Conservation (phyloP, 2,329 filamentous ascomycete genomes). For the Xylariales sp. region DNA sequence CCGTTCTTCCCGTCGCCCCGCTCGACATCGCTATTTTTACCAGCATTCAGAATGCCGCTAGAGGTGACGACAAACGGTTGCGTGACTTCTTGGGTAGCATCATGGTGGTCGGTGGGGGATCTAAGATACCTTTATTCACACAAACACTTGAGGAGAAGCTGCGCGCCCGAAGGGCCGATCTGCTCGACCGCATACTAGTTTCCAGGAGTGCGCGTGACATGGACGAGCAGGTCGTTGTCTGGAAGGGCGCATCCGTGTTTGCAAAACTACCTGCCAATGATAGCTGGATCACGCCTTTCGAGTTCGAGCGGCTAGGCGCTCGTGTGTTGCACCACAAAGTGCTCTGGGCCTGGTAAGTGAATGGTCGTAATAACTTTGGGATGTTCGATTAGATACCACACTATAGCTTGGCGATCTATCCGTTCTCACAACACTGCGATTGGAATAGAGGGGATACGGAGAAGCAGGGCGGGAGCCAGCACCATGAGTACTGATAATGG, state of each 20-base stretch:
- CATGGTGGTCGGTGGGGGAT: constrained; percentile 89
- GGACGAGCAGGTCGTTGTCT: constrained; percentile 95
- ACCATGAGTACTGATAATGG: constrained; percentile 8
- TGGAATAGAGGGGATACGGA: not conserved
- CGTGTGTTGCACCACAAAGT: constrained; percentile 87
- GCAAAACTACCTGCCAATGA: constrained; percentile 93
- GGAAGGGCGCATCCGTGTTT: constrained; percentile 98
- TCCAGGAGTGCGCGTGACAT: constrained; percentile 86
- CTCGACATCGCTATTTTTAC: constrained; percentile 91
- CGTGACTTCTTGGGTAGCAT: constrained; percentile 90
- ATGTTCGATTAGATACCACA: not conserved
- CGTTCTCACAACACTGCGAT: not conserved
- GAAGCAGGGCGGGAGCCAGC: no score
- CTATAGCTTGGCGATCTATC: not conserved
- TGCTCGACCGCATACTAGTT: constrained; percentile 70
- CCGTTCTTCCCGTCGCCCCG: constrained; percentile 82
- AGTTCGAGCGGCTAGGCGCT: constrained; percentile 87
- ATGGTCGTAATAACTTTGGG: not conserved
- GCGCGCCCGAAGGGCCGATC: constrained; percentile 71
- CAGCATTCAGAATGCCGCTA: constrained; percentile 86
- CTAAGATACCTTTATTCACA: constrained; percentile 83
- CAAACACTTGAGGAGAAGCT: constrained; percentile 86
- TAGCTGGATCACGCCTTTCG: constrained; percentile 88
- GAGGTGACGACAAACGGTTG: constrained; percentile 90
- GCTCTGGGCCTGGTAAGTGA: constrained; percentile 67